A percentile compares a stretch with the other conserved stretches of the same genome.
Evolutionary conservation across 441 rosid species (phyloP).

Genomic region (Mallotus repandus): DNA sequence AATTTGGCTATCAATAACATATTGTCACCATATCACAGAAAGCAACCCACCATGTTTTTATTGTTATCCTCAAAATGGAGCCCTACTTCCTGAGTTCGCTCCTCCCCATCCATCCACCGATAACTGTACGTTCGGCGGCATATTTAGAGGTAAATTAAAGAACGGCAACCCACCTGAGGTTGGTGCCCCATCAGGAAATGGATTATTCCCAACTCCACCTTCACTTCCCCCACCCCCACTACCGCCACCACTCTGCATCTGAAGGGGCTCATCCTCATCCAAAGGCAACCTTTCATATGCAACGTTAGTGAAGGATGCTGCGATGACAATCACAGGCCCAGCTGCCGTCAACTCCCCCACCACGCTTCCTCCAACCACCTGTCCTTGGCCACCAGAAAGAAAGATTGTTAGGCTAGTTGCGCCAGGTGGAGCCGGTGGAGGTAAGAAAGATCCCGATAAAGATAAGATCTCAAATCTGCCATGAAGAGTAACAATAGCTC

Average conservation of each 20-base stretch:
- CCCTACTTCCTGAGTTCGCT: no score
- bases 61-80: constrained; percentile 52
- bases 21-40: constrained; percentile 13
- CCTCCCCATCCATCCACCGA: constrained; percentile 93
- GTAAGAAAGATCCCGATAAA: constrained; percentile 82
- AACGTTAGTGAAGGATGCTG: constrained; percentile 86
- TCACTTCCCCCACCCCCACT: constrained; percentile 42
- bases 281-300: constrained; percentile 89
- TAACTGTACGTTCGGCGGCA: constrained; percentile 68
- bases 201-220: constrained; percentile 37
- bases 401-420: constrained; percentile 87
- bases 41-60: background rate
- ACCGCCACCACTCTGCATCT: constrained; percentile 51
- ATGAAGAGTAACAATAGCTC: constrained; percentile 68
- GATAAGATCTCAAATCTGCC: constrained; percentile 93
- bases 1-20: constrained; percentile 4
- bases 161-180: constrained; percentile 79
- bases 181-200: constrained; percentile 49
- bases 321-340: constrained; percentile 86
- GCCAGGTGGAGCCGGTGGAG: constrained; percentile 97
- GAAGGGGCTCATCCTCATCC: constrained; percentile 81
- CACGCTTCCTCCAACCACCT: constrained; percentile 90
- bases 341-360: constrained; percentile 84
- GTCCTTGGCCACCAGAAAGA: constrained; percentile 88
- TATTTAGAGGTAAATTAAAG: constrained; percentile 74